phyloP scores from a whole-genome alignment of 768 basidiomycete species.

The Roridomyces roridus region DNA sequence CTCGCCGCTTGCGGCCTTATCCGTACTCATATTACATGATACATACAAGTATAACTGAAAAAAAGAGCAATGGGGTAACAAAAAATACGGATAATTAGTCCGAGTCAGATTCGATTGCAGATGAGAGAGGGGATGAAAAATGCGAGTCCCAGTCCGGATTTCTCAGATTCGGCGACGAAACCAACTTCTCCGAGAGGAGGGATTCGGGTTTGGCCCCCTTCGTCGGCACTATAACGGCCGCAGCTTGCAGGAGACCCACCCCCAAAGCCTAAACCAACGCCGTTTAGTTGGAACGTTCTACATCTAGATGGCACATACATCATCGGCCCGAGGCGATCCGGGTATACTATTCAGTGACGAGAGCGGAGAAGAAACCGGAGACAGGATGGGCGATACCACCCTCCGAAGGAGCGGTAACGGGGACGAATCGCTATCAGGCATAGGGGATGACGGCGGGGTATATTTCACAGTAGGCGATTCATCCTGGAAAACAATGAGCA shows the following conservation, averaged over 20 bases:
- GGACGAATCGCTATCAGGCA: slow-evolving; percentile 19
- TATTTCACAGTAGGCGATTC: slow-evolving; percentile 8
- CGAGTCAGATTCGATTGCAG: slow-evolving; percentile 15
- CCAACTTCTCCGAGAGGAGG: slow-evolving; percentile 43
- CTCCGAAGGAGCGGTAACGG: slow-evolving; percentile 19
- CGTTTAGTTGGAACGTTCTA: neutral
- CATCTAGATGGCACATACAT: slow-evolving; percentile 13
- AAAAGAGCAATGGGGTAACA: neutral
- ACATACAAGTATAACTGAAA: slow-evolving; percentile 16
- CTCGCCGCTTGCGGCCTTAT: no score
- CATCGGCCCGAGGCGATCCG: slow-evolving; percentile 11
- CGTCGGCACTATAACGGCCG: neutral
- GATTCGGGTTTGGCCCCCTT: slow-evolving; percentile 40
- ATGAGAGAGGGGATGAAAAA: slow-evolving; percentile 45
- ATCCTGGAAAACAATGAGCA: slow-evolving; percentile 6
- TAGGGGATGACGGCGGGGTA: slow-evolving; percentile 18
- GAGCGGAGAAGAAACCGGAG: slow-evolving; percentile 9
- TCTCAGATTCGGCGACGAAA: slow-evolving; percentile 56
- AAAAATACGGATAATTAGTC: slow-evolving; percentile 22
- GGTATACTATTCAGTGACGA: slow-evolving; percentile 18
- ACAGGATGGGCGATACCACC: neutral
- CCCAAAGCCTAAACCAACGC: neutral
- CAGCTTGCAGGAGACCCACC: neutral
- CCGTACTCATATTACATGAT: slow-evolving; percentile 27
- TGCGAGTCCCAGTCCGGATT: slow-evolving; percentile 63